Percentiles rank a stretch among this genome's conserved stretches.
These are phyloP conservation scores for Cladosporium sp. DNA, from an alignment of 2,329 filamentous ascomycete genomes.

Conservation along the genomic window DNA sequence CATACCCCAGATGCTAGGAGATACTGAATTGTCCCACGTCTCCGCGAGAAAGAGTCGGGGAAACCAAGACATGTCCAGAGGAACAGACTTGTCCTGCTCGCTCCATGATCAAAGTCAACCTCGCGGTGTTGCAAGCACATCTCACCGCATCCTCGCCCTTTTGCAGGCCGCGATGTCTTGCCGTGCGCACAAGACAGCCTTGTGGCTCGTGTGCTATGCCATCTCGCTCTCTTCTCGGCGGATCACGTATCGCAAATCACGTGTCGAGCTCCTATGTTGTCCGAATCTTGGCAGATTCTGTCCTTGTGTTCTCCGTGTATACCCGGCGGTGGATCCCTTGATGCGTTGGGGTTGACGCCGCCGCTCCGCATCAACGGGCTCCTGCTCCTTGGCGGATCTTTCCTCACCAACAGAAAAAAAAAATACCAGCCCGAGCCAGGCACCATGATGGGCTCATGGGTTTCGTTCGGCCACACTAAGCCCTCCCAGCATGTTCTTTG, in stretches of 20 bases:
- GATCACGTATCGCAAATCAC: conserved; percentile 1
- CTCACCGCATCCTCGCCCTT: too few relatives aligned
- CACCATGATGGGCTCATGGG: not conserved
- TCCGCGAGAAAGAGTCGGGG: conserved; percentile 1
- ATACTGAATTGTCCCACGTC: conserved; percentile 1
- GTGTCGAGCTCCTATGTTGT: conserved; percentile 1
- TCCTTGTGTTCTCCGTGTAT: conserved; percentile 1
- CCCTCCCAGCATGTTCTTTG: conserved; percentile 6
- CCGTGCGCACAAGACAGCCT: conserved; percentile 9
- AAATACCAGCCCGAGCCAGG: not conserved
- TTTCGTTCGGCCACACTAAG: too few relatives aligned
- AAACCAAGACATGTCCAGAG: not conserved
- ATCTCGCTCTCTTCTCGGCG: conserved; percentile 13
- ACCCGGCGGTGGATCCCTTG: conserved; percentile 9
- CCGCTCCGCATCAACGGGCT: too few relatives aligned
- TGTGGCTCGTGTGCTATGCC: conserved; percentile 9
- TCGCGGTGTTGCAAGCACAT: too few relatives aligned
- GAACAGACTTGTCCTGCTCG: not conserved
- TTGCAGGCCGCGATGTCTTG: not conserved
- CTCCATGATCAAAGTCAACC: too few relatives aligned
- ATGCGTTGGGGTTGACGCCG: not conserved
- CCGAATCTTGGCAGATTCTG: conserved; percentile 3
- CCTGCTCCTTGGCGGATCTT: not conserved
- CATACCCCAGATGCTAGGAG: conserved; percentile 10
- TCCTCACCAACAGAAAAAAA: conserved; percentile 4